Evolutionary conservation across 2,329 filamentous ascomycete genomes (phyloP), one percentile per base, ranked within the genome.

Genomic region (Colletotrichum sp.): DNA sequence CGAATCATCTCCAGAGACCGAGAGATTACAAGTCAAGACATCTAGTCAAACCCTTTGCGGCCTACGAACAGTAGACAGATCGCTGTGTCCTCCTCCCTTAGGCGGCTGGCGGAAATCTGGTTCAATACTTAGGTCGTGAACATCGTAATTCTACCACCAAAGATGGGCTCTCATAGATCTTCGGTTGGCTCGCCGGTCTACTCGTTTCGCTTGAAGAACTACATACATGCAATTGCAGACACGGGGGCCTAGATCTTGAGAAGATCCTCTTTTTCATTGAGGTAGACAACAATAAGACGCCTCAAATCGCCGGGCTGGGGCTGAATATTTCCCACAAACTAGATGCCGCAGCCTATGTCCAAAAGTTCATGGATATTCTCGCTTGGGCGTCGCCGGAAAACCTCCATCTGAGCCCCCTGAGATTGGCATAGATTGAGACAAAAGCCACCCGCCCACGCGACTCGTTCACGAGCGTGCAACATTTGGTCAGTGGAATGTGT

Each of bases 401-500:
- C 52, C 62, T 34, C 62, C 39, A 5, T 75, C 62, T 57, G 34
- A 55, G 7, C 60, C 72, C 3, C 72, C 68, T 2, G 62, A 72
- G 18, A 67, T 21, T 9, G 66, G 7, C 6, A 44, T 6, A 18
- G 30, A 55, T 8, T 10, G 4, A 18, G 18, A 52, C 21, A 60
- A 44, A 16, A 66, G 7, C 32, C 28, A 21, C 4, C 16, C 18
- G 59, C 16, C 18, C 59, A 34, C 18, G 1, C 15, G 16, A 52
- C 77, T 7, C 66, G 76, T 12, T 82, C 82, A 5, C 75, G 81
- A 1, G 71, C 71, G 0, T 84, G 81, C 15, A 82, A 84, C 5
- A 76, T 80, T 8, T 84, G 82, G 83, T 82, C 81, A 0, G 78
- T 84, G 70, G 83, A 81, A 0, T 83, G 80, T n/a, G 78, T 84